Conservation (phyloP, 495 filamentous ascomycete species). For the Aspergillus hancockii region DNA sequence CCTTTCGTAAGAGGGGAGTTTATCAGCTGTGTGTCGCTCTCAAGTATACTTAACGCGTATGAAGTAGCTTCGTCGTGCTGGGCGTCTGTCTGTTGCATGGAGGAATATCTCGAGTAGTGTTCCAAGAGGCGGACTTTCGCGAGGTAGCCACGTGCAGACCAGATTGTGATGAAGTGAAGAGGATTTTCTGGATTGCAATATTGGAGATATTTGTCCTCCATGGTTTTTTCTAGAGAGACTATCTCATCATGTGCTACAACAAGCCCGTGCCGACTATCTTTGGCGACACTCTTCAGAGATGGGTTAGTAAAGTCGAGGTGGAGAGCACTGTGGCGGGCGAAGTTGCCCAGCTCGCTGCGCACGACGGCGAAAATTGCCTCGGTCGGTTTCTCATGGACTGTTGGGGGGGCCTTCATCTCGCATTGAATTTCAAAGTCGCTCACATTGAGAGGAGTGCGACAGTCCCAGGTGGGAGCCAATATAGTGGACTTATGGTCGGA, state of each 20-base stretch:
- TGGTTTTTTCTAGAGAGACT: slow-evolving; percentile 36
- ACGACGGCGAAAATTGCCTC: slow-evolving; percentile 54
- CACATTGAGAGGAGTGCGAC: slow-evolving; percentile 53
- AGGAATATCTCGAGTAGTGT: slow-evolving; percentile 37
- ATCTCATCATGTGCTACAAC: slow-evolving; percentile 32
- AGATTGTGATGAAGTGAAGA: slow-evolving; percentile 56
- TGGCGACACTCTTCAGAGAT: slow-evolving; percentile 40
- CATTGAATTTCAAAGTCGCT: slow-evolving; percentile 56
- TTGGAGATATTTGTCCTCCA: slow-evolving; percentile 50
- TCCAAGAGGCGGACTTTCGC: slow-evolving; percentile 50
- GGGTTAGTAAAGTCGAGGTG: slow-evolving; percentile 55
- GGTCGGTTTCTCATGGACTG: slow-evolving; percentile 34
- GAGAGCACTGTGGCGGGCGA: slow-evolving; percentile 44
- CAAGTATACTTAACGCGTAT: slow-evolving; percentile 45
- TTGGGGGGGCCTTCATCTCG: slow-evolving; percentile 48
- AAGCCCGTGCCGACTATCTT: slow-evolving; percentile 16
- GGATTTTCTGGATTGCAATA: slow-evolving; percentile 50
- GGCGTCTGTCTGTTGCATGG: slow-evolving; percentile 25
- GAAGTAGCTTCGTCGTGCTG: slow-evolving; percentile 38
- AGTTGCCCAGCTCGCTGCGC: slow-evolving; percentile 50
- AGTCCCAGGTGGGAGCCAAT: slow-evolving; percentile 57
- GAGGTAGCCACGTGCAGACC: slow-evolving; percentile 44
- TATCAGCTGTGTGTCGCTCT: slow-evolving; percentile 52
- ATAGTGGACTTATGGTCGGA: slow-evolving; percentile 33
- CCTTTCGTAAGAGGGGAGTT: slow-evolving; percentile 44